These are phyloP conservation scores for Plasmodium knowlesi DNA, from an alignment of 169 alveolate genomes.

Conservation along the genomic window DNA sequence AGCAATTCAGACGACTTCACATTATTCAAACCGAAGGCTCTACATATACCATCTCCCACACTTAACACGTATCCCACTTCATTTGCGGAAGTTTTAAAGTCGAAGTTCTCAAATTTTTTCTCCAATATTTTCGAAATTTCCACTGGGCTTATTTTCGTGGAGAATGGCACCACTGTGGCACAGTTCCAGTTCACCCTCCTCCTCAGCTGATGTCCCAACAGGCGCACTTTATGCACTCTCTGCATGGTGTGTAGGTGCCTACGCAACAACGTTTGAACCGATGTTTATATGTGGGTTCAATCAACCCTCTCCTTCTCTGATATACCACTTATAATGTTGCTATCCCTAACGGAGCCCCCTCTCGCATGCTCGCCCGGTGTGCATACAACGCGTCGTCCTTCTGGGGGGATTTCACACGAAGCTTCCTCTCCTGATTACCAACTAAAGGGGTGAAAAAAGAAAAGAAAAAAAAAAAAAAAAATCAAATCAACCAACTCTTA, in stretches of 20 bases:
- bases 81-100: conserved; percentile 78
- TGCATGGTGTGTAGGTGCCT: neutral
- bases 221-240: neutral
- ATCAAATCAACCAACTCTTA: neutral
- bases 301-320: neutral
- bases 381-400: neutral
- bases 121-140: conserved; percentile 88
- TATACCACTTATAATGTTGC: neutral
- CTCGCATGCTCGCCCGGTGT: neutral
- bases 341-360: neutral
- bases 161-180: conserved; percentile 19
- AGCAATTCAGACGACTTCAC: conserved; percentile 98
- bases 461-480: too few relatives aligned
- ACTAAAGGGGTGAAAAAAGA: neutral
- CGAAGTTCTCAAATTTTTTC: conserved; percentile 87
- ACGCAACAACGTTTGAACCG: neutral
- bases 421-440: neutral
- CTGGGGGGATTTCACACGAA: neutral
- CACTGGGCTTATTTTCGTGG: conserved; percentile 88
- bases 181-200: conserved; percentile 15
- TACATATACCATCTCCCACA: conserved; percentile 98
- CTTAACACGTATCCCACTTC: conserved; percentile 97
- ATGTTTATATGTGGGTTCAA: neutral
- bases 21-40: conserved; percentile 95
- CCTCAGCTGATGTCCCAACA: neutral